A percentile compares a stretch with the other conserved stretches of the same genome.
Conservation (phyloP, 768 basidiomycete species). For the Exidia glandulosa region DNA sequence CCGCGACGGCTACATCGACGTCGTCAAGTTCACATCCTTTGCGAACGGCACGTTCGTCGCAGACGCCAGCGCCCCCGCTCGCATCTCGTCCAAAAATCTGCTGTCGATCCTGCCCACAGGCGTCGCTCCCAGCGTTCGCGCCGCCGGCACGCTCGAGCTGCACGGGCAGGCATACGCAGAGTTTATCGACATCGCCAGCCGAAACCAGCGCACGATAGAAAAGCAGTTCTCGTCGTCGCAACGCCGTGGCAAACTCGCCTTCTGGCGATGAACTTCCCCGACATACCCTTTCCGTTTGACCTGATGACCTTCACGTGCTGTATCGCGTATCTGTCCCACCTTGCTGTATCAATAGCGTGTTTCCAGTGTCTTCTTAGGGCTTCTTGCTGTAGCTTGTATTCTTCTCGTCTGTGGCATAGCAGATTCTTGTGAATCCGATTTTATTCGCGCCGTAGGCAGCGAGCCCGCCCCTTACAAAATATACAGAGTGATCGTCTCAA, state of each 20-base stretch:
- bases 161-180: constrained; percentile 47
- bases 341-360: too few relatives aligned
- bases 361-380: too few relatives aligned
- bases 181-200: constrained; percentile 42
- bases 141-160: constrained; percentile 52
- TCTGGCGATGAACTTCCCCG: background rate
- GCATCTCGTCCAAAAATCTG: constrained; percentile 49
- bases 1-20: constrained; percentile 52
- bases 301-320: too few relatives aligned
- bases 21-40: constrained; percentile 52
- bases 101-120: constrained; percentile 44
- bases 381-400: too few relatives aligned
- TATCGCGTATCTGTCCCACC: too few relatives aligned
- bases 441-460: too few relatives aligned
- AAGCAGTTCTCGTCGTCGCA: constrained; percentile 25
- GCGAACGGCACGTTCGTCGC: constrained; percentile 57
- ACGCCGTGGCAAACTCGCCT: background rate
- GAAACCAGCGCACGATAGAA: constrained; percentile 45
- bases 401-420: too few relatives aligned
- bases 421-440: too few relatives aligned
- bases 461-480: too few relatives aligned
- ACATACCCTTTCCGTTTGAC: background rate
- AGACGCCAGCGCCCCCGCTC: constrained; percentile 45
- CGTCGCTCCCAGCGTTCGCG: constrained; percentile 17
- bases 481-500: too few relatives aligned